phyloP scores from a whole-genome alignment of 768 basidiomycete species.

The Termitomyces sp. region DNA sequence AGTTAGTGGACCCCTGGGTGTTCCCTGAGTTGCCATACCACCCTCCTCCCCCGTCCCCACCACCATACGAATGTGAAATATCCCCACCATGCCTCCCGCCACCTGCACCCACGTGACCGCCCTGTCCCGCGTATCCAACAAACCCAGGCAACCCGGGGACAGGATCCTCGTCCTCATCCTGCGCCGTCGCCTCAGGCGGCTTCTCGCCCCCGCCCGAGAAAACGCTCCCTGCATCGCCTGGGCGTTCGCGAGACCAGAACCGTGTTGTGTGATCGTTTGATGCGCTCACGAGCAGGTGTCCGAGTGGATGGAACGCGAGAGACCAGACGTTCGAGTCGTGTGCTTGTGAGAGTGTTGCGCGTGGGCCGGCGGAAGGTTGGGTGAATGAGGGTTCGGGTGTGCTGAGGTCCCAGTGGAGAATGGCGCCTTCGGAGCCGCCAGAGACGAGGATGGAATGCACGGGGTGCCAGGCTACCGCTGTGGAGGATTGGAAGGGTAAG shows the following conservation, averaged over 20 bases:
- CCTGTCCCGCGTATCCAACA: conserved; percentile 24
- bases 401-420: conserved; percentile 91
- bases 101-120: neutral
- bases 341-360: conserved; percentile 88
- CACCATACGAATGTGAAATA: conserved; percentile 23
- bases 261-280: conserved; percentile 99
- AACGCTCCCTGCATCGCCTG: conserved; percentile 75
- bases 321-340: conserved; percentile 99
- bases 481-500: neutral
- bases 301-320: conserved; percentile 91
- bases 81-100: conserved; percentile 12
- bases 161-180: conserved; percentile 77
- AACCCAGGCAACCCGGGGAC: conserved; percentile 68
- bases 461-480: conserved; percentile 96
- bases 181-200: conserved; percentile 65
- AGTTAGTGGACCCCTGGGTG: conserved; percentile 30
- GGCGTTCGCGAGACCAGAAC: conserved; percentile 95
- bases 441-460: conserved; percentile 88
- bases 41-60: conserved; percentile 27
- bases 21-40: conserved; percentile 13
- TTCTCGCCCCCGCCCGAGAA: conserved; percentile 83
- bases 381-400: conserved; percentile 50
- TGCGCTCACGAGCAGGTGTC: conserved; percentile 89
- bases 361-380: conserved; percentile 51
- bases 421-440: conserved; percentile 91